These are phyloP conservation scores for Fusarium sp. DNA, from an alignment of 2,329 filamentous ascomycete species.

Conservation along the genomic window DNA sequence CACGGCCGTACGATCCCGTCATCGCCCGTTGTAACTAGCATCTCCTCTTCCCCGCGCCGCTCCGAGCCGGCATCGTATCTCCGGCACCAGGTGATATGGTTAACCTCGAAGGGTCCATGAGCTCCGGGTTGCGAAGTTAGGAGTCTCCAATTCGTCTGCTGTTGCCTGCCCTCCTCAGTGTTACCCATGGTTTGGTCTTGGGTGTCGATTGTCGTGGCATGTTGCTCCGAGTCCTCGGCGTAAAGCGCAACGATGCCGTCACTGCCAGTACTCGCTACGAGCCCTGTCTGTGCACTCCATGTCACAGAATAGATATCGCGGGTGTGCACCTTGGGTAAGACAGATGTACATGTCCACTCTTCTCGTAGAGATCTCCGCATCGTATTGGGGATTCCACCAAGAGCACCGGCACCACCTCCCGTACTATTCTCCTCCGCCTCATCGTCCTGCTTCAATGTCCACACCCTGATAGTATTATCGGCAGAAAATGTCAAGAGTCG, in stretches of 20 bases:
- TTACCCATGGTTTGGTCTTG: slow-evolving; percentile 37
- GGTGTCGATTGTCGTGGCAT: slow-evolving; percentile 36
- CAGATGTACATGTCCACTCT: slow-evolving; percentile 80
- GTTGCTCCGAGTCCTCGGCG: slow-evolving; percentile 4
- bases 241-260: slow-evolving; percentile 86
- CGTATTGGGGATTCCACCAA: slow-evolving; percentile 82
- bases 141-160: slow-evolving; percentile 70
- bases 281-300: slow-evolving; percentile 81
- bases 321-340: slow-evolving; percentile 79
- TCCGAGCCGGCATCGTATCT: slow-evolving; percentile 72
- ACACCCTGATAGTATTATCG: slow-evolving; percentile 80
- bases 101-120: slow-evolving; percentile 93
- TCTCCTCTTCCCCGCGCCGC: slow-evolving; percentile 72
- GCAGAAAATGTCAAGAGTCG: slow-evolving; percentile 86
- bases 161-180: slow-evolving; percentile 7
- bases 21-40: slow-evolving; percentile 90
- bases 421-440: slow-evolving; percentile 42
- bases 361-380: slow-evolving; percentile 82
- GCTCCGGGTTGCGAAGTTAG: slow-evolving; percentile 74
- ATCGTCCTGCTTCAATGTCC: slow-evolving; percentile 70
- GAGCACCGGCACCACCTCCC: slow-evolving; percentile 49
- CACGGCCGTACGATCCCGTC: slow-evolving; percentile 89
- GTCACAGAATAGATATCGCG: slow-evolving; percentile 83
- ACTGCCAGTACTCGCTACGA: slow-evolving; percentile 87
- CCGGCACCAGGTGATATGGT: slow-evolving; percentile 88